phyloP scores from a whole-genome alignment of 1,139 yeast species.

The Sugiyamaella sp. region DNA sequence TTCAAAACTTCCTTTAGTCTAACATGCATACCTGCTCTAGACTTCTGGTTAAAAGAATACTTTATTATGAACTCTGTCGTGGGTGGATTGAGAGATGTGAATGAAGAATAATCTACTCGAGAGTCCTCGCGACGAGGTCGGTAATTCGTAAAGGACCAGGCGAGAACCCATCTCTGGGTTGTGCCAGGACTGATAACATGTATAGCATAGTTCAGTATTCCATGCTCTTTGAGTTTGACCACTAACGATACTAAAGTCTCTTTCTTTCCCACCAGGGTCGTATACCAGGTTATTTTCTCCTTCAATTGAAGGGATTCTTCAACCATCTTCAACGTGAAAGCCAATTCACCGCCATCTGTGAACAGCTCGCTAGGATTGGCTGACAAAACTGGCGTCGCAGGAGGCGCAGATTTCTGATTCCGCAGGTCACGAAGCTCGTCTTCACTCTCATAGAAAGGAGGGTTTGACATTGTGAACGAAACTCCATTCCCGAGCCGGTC shows the following conservation, averaged over 20 bases:
- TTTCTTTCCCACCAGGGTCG: slow-evolving; percentile 46
- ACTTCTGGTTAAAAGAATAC: too few relatives aligned
- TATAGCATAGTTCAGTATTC: slow-evolving; percentile 35
- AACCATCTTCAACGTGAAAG: slow-evolving; percentile 44
- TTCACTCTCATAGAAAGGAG: slow-evolving; percentile 48
- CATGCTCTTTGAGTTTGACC: slow-evolving; percentile 26
- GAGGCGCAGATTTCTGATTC: slow-evolving; percentile 23
- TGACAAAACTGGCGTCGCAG: slow-evolving; percentile 29
- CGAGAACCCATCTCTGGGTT: slow-evolving; percentile 47
- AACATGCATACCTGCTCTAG: background rate
- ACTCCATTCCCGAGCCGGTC: background rate
- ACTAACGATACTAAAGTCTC: slow-evolving; percentile 38
- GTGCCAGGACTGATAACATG: slow-evolving; percentile 39
- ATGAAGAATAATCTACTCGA: slow-evolving; percentile 12
- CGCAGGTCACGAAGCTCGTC: slow-evolving; percentile 41
- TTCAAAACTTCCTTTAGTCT: background rate
- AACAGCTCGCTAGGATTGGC: slow-evolving; percentile 44
- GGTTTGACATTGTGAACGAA: slow-evolving; percentile 47
- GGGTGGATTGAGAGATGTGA: slow-evolving; percentile 24
- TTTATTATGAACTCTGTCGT: slow-evolving; percentile 15
- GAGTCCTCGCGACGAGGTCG: slow-evolving; percentile 24
- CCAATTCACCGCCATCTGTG: slow-evolving; percentile 49
- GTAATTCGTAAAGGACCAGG: slow-evolving; percentile 43
- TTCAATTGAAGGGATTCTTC: slow-evolving; percentile 35
- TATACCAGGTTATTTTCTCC: slow-evolving; percentile 42